Base-by-base conservation (phyloP, 164 flowering plant species). In the Sedum album region DNA sequence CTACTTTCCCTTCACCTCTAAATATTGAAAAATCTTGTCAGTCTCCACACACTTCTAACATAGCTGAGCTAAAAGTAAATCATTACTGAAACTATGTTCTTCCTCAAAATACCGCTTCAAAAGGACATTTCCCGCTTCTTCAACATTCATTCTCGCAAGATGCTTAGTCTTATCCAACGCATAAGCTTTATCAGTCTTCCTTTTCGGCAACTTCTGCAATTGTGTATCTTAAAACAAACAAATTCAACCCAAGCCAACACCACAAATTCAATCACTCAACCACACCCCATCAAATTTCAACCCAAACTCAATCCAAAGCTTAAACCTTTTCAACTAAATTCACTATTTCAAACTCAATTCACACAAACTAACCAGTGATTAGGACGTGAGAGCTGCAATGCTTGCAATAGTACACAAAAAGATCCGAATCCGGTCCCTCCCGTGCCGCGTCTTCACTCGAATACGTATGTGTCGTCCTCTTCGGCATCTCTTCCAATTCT, bases 391-490 rank as follows among this genome's bases (percentile, higher is more conserved):
- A 89, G 23, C 92, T 83, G 71, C 97, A 91, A 80, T 85, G 90
- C 78, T 93, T 89, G 90, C 98, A 91, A 79, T 94, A 91, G 51
- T 94, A 90, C 62, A 94, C 99, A 78, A 90, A 94, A 79, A 94
- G 96, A 74, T 94, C 97, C 42, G 99, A 90, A 60, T 90, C 86
- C 0, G 97, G 96, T 3, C 97, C 93, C 46, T 91, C 93, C 0
- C 95, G 93, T 1, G 77, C 79, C 5, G 99, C 99, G 68, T 95
- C 99, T 77, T 92, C 97, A 83, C 97, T 92, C 62, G 97, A 90
- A 81, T 95, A 95, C 23, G 99, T 95, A 82, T 95, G 98, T 33
- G 98, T 94, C 15, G 97, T 94, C 68, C 97, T 86, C 90, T 94
- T 93, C 83, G 98, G 98, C 96, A 93, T 91, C 63, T 73, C 69